phyloP scores from a whole-genome alignment of 2,329 filamentous ascomycete species.

The Paecilomyces fulvus region DNA sequence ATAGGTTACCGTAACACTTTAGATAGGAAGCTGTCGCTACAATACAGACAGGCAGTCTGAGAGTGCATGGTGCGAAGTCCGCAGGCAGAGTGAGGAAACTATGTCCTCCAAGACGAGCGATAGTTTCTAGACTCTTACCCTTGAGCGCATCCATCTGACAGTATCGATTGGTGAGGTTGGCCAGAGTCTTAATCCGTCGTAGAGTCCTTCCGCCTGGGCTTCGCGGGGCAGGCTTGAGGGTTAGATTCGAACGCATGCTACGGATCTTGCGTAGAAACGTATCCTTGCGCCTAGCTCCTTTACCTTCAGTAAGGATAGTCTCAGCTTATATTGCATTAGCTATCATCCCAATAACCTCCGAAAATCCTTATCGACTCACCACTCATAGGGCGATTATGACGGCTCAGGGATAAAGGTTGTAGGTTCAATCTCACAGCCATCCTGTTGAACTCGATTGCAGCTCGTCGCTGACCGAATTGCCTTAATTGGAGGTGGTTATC shows the following conservation, averaged over 20 bases:
- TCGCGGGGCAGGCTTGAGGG: conserved; percentile 11
- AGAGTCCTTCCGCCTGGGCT: conserved; percentile 15
- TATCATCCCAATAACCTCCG: not conserved
- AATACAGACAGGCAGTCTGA: conserved; percentile 36
- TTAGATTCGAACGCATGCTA: conserved; percentile 25
- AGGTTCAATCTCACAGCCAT: conserved; percentile 17
- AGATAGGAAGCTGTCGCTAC: conserved; percentile 33
- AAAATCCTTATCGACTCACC: conserved; percentile 1
- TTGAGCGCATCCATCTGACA: conserved; percentile 24
- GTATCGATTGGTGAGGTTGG: conserved; percentile 18
- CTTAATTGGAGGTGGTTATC: conserved; percentile 13
- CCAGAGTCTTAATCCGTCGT: conserved; percentile 33
- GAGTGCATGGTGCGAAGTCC: conserved; percentile 28
- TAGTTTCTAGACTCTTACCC: conserved; percentile 30
- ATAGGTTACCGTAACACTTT: conserved; percentile 23
- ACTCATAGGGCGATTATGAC: conserved; percentile 3
- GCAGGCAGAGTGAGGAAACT: conserved; percentile 28
- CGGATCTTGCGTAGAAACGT: conserved; percentile 22
- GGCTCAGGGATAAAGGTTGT: conserved; percentile 9
- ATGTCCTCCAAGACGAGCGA: conserved; percentile 36
- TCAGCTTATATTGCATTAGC: conserved; percentile 3
- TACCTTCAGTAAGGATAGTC: conserved; percentile 3
- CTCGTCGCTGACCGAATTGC: conserved; percentile 16
- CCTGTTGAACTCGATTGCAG: conserved; percentile 22
- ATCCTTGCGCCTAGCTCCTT: conserved; percentile 9